Base-by-base conservation (phyloP, 2,329 filamentous ascomycete species). In the Fonsecaea nubica region DNA sequence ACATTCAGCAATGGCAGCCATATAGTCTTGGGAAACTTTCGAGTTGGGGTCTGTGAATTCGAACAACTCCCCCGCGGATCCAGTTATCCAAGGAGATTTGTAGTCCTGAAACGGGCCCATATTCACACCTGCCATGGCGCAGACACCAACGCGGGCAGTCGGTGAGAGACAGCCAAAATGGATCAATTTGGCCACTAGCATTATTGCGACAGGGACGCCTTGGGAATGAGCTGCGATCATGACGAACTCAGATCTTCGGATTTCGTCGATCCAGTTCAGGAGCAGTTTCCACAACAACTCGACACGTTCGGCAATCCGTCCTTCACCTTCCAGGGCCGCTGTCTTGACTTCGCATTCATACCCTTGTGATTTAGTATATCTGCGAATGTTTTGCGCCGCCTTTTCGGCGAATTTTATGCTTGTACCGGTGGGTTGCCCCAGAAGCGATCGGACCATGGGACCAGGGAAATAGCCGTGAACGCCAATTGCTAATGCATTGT, bases 391-490 rank as follows among this genome's bases (percentile, higher is more conserved):
- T 45, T 91, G 88, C 5, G 93, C 93, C 18, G 91, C 91, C 74
- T 94, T 90, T 69, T 91, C 94, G 9, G 93, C 92, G 75, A 99
- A 99, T 48, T 93, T 90, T 64, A 98, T 88, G 0, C 94, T 98
- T 0, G 95, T 99, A 5, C 95, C 95, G 0, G 93, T 99, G 0
- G 95, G 95, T 73, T 97, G 94, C 0, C 95, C 95, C 15, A 98
- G 89, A 72, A 99, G 91, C 21, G 90, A 91, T n/a, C 95, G 90
- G 40, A 99, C 84, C 50, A 96, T 87, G 0, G 90, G 87, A 0
- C 92, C 92, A 0, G 95, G 95, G 71, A 98, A 97, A 67, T 96
- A 90, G 0, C 95, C 95, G 77, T 99, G 95, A 0, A 99, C 88
- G 45, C 95, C 95, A 71, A 99, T 97, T 1, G 93, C 93, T 4